Conservation (phyloP, 1,284 basidiomycete genomes). For the Inonotus hispidus region DNA sequence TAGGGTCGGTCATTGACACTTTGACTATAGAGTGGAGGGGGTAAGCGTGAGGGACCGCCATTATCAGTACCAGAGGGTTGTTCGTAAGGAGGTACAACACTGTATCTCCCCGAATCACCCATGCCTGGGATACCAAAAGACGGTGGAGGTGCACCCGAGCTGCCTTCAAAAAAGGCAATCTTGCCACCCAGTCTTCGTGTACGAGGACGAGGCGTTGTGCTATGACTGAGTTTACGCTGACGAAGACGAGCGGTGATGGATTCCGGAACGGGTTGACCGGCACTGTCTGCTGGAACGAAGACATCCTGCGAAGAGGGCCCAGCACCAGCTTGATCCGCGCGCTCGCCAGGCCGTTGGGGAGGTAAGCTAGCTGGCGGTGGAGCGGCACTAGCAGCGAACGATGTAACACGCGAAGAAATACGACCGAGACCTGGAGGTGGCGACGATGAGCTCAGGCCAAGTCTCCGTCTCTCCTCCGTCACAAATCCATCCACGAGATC, state of each 20-base stretch:
- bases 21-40: constrained; percentile 34
- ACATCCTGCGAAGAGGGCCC: constrained; percentile 13
- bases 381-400: neutral
- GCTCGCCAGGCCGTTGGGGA: neutral
- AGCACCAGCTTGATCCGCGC: neutral
- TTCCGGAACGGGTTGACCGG: constrained; percentile 19
- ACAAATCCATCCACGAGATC: constrained; percentile 77
- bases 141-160: constrained; percentile 41
- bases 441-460: constrained; percentile 43
- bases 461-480: constrained; percentile 56
- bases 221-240: constrained; percentile 81
- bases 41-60: constrained; percentile 20
- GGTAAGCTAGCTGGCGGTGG: neutral
- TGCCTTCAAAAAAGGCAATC: constrained; percentile 86
- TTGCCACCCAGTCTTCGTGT: constrained; percentile 70
- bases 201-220: constrained; percentile 48
- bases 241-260: constrained; percentile 42
- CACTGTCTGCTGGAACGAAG: constrained; percentile 20
- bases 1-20: constrained; percentile 86
- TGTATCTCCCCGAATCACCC: constrained; percentile 25
- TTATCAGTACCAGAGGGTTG: constrained; percentile 20
- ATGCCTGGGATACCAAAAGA: constrained; percentile 35
- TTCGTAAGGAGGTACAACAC: constrained; percentile 23
- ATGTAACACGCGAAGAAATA: constrained; percentile 6
- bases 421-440: constrained; percentile 18